Conservation (phyloP, 1,139 yeast species). For the Hansenula anomala region DNA sequence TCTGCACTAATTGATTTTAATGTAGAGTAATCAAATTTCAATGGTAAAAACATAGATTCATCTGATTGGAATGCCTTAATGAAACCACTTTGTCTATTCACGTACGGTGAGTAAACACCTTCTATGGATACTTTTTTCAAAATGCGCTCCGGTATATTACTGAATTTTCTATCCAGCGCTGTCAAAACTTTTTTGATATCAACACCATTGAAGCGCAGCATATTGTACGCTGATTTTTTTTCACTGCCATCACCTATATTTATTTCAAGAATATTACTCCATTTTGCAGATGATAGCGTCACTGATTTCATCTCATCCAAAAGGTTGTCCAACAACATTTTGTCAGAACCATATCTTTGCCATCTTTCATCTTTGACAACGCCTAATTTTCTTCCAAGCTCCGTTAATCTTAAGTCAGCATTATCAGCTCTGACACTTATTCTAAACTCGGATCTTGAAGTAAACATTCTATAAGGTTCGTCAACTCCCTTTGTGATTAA, state of each 20-base stretch:
- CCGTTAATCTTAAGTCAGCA: conserved; percentile 83
- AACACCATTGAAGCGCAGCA: conserved; percentile 42
- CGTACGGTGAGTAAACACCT: conserved; percentile 79
- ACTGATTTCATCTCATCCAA: conserved; percentile 37
- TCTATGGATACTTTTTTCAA: conserved; percentile 66
- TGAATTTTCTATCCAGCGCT: conserved; percentile 8
- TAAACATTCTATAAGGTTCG: conserved; percentile 98
- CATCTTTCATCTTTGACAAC: conserved; percentile 63
- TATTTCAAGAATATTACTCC: conserved; percentile 43
- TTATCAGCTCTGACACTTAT: conserved; percentile 88
- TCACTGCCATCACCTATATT: conserved; percentile 30
- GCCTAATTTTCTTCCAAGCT: conserved; percentile 61
- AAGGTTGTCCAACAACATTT: conserved; percentile 39
- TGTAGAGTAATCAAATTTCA: conserved; percentile 52
- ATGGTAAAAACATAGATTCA: conserved; percentile 67
- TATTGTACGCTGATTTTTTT: conserved; percentile 43
- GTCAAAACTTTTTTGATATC: conserved; percentile 17
- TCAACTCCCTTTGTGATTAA: conserved; percentile 92
- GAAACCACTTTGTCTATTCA: conserved; percentile 65
- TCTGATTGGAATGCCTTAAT: conserved; percentile 79
- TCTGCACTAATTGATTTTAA: conserved; percentile 63
- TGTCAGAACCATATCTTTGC: conserved; percentile 42
- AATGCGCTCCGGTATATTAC: conserved; percentile 45
- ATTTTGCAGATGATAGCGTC: conserved; percentile 30
- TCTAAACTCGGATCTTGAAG: conserved; percentile 91